Base-by-base conservation (phyloP, 2,329 filamentous ascomycete species). In the Daldinia sp. region DNA sequence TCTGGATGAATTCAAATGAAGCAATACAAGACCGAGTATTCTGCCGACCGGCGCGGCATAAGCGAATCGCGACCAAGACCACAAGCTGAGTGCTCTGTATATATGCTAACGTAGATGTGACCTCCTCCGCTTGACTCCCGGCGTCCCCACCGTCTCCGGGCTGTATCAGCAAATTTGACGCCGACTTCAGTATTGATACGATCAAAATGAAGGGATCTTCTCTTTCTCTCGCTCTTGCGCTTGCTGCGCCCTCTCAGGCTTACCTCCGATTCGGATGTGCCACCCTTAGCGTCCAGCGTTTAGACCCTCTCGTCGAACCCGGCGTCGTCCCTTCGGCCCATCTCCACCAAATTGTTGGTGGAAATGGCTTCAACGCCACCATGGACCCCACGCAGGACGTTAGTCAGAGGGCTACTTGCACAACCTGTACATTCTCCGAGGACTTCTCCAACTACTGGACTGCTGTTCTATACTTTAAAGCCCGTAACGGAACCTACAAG, bases 191-290 rank as follows among this genome's bases (percentile, higher is more conserved):
- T 58, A 61, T 68, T 41, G 48, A 64, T 55, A 66, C 35, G 37
- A 48, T 63, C 83, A 87, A 70, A 35, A 73, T 73, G 72, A 73
- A 73, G 68, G 64, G 49, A 34, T 52, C 34, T 51, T 63, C 63
- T 56, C 21, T 71, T 61, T 48, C 65, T 48, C 53, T 68, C 52
- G 59, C 65, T 41, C 63, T 72, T 52, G 71, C 64, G 64, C 71
- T 73, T 51, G 69, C 58, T 37, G 52, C 62, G 54, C 62, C 69
- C 50, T 65, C 71, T 50, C 66, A 71, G 58, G 70, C 70, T 35
- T 71, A 69, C 58, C 70, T 72, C 61, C 67, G 71, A 47, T 72
- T 72, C 65, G 70, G 70, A 58, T 72, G 71, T 54, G 67, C 68
- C 25, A 71, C 70, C 39, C 62, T 72, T 19, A 71, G 48, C 45